These are phyloP conservation scores for Aspergillus glaucus DNA, from an alignment of 2,329 filamentous ascomycete genomes.

Conservation along the genomic window DNA sequence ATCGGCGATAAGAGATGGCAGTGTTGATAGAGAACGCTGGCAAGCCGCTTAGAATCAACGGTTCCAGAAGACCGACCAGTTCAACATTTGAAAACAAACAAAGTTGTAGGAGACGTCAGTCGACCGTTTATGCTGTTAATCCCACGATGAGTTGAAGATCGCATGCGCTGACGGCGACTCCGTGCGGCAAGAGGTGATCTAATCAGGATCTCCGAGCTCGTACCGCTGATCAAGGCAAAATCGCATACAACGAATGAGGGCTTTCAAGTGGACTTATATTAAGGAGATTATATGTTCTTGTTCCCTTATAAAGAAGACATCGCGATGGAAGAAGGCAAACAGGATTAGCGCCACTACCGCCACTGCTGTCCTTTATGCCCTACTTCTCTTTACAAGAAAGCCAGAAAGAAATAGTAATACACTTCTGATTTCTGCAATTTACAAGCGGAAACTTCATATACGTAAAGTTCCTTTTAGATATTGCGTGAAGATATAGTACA, in stretches of 20 bases:
- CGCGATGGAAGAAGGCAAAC: no score
- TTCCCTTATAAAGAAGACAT: no score
- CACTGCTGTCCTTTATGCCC: no score
- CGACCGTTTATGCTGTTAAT: neutral
- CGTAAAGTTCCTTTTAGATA: neutral
- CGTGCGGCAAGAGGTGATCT: neutral
- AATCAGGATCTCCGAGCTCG: neutral
- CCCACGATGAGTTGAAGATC: neutral
- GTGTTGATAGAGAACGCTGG: neutral
- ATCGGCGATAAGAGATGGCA: neutral
- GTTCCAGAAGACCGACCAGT: neutral
- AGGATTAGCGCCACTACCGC: no score
- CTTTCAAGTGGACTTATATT: neutral
- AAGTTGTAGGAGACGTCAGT: neutral
- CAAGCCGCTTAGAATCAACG: neutral
- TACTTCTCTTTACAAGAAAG: no score
- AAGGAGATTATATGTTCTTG: no score
- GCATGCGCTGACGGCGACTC: neutral
- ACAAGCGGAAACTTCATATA: no score
- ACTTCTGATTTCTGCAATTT: no score
- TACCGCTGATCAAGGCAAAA: neutral
- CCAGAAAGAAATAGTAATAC: neutral
- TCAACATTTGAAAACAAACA: neutral
- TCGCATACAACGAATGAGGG: neutral
- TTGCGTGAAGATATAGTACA: conserved; percentile 14